Conservation (phyloP, 1,284 basidiomycete species). For the Apiotrichum gracile region DNA sequence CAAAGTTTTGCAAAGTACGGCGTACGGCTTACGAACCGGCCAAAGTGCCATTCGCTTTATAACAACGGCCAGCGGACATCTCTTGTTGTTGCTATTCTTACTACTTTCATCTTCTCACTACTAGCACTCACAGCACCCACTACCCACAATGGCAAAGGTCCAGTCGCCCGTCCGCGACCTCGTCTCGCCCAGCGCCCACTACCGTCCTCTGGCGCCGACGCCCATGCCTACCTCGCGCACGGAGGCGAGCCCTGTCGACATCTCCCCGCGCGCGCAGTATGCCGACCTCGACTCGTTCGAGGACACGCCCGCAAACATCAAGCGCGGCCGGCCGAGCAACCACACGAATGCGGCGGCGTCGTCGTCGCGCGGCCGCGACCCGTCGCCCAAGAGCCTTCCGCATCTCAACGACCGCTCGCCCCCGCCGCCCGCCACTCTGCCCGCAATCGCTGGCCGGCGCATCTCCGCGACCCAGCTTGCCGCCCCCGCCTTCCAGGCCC, state of each 20-base stretch:
- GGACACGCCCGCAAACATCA: neutral
- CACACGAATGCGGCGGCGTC: neutral
- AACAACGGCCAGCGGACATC: too few species aligned
- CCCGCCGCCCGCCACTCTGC: conserved; percentile 6
- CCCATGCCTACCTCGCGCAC: neutral
- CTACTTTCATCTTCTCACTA: too few species aligned
- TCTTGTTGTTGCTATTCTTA: too few species aligned
- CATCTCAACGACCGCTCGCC: conserved; percentile 12
- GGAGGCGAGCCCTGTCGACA: conserved; percentile 4
- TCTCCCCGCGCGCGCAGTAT: neutral
- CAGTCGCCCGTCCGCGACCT: neutral
- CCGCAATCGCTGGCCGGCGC: conserved; percentile 11
- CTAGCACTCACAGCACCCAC: neutral
- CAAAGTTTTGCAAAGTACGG: neutral
- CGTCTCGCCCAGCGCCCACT: neutral
- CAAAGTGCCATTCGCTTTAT: too few species aligned
- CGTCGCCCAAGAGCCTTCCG: conserved; percentile 13
- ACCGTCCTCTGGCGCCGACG: neutral
- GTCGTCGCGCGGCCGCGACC: conserved; percentile 13
- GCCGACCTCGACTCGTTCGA: neutral
- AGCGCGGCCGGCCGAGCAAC: neutral
- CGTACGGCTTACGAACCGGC: too few species aligned
- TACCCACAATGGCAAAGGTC: neutral
- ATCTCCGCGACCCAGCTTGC: conserved; percentile 11
- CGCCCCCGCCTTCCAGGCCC: conserved; percentile 18